Percentiles rank a stretch among this genome's conserved stretches.
Evolutionary conservation across 2,329 filamentous ascomycete genomes (phyloP).

Genomic region (Cercospora nicotianae): DNA sequence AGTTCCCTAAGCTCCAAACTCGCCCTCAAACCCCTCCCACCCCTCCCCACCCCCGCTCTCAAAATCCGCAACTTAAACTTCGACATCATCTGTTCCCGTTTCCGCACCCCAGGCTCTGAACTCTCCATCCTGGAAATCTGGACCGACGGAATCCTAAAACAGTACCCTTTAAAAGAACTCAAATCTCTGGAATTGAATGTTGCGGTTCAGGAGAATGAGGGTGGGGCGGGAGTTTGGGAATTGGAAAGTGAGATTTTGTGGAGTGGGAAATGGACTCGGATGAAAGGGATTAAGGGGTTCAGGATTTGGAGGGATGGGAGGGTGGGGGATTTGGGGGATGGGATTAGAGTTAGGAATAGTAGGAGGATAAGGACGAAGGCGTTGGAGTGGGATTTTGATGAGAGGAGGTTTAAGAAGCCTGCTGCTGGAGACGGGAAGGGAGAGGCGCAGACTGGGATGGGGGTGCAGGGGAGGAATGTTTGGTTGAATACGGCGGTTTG

Average conservation of each 20-base stretch:
- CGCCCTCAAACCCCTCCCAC: background rate
- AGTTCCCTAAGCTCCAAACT: background rate
- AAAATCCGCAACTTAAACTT: background rate
- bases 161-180: conserved; percentile 3
- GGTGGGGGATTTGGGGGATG: background rate
- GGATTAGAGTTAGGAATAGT: background rate
- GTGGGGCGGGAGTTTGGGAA: background rate
- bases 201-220: background rate
- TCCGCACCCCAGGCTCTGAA: background rate
- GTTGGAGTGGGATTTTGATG: conserved; percentile 6
- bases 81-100: conserved; percentile 7
- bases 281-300: conserved; percentile 5
- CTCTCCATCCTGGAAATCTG: conserved; percentile 6
- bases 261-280: conserved; percentile 15
- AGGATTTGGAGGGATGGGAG: conserved; percentile 10
- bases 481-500: conserved; percentile 11
- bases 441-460: background rate
- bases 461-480: background rate
- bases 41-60: background rate
- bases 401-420: background rate
- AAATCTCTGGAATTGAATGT: conserved; percentile 10
- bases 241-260: conserved; percentile 17
- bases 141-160: conserved; percentile 7
- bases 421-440: background rate
- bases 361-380: background rate